Base-by-base conservation (phyloP, 257 asterid species). In the Nicotiana otophora region DNA sequence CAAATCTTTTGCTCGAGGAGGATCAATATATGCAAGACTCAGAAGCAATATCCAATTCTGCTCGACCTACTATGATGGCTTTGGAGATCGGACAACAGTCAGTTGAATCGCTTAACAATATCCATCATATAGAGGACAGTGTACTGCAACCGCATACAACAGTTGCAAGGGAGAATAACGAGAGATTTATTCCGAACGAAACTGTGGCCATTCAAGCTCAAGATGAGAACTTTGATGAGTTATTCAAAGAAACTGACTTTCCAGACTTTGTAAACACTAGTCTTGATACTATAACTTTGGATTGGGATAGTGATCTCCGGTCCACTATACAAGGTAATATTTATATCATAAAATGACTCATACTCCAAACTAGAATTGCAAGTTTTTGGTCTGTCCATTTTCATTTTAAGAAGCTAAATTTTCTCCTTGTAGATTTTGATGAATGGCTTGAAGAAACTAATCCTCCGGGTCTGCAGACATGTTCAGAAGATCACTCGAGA, bases 391-490 rank as follows among this genome's bases (percentile, higher is more conserved):
- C 39, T 2, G 23, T 48, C 62, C 23, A 48, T 82, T 82, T 81
- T 42, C 46, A 58, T 72, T 31, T 17, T 19, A 33, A 15, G 53
- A 61, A 70, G 55, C 36, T 26, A 46, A 19, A 17, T 12, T 16
- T 76, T 64, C 16, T 61, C 2, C 12, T 61, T 68, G 78, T 76
- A 1, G 82, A 82, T 48, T 30, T 19, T 4, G 81, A 14, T 16
- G 85, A 62, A 82, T 78, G 80, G 55, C 20, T 39, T 42, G 82
- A 48, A 62, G 83, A 79, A 61, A 34, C 78, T n/a, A 12, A 60
- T 39, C 23, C 76, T 80, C 80, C 23, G 11, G 19, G 48, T 65
- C 31, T 54, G 10, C 86, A 46, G 26, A 28, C 20, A 42, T 48
- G 34, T 12, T 20, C 3, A 2, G 19, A 67, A 77, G 83, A 39